A percentile compares a stretch with the other conserved stretches of the same genome.
Evolutionary conservation across 75 land plant genomes (phyloP).

Genomic region (Isoetes taiwanensis): DNA sequence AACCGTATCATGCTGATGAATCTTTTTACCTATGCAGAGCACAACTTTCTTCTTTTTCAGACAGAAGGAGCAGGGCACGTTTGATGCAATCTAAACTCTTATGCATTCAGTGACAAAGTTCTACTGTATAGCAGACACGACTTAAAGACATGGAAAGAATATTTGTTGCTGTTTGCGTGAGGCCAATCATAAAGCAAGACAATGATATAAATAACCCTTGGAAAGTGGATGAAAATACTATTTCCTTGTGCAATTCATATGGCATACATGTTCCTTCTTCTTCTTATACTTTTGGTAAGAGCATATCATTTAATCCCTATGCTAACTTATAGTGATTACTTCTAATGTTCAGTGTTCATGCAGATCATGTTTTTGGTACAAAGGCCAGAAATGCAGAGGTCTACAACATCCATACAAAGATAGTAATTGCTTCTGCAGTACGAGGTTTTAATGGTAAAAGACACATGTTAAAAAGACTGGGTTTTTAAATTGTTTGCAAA

Average conservation of each 20-base stretch:
- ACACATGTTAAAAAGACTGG: no score
- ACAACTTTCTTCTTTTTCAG: no score
- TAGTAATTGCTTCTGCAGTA: constrained; percentile 67
- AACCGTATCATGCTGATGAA: no score
- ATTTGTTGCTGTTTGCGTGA: constrained; percentile 75
- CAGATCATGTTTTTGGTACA: constrained; percentile 84
- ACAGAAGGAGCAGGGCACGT: no score
- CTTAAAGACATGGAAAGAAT: constrained; percentile 72
- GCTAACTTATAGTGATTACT: no score
- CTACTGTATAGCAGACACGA: not conserved
- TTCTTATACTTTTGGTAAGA: constrained; percentile 66
- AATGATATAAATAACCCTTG: constrained; percentile 31
- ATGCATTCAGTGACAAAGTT: no score
- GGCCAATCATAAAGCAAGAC: constrained; percentile 22
- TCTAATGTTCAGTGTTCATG: no score
- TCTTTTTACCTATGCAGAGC: no score
- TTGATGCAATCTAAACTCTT: no score
- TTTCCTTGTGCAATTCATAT: constrained; percentile 47
- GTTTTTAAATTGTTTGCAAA: no score
- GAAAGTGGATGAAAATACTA: constrained; percentile 57
- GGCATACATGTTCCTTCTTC: constrained; percentile 56
- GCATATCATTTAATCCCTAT: no score
- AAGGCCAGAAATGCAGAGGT: constrained; percentile 39
- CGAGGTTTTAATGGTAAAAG: constrained; percentile 90
- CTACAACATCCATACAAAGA: constrained; percentile 56